A percentile compares a stretch with the other conserved stretches of the same genome.
Evolutionary conservation across 78 protist genomes (phyloP).

Genomic region (Guillardia theta): DNA sequence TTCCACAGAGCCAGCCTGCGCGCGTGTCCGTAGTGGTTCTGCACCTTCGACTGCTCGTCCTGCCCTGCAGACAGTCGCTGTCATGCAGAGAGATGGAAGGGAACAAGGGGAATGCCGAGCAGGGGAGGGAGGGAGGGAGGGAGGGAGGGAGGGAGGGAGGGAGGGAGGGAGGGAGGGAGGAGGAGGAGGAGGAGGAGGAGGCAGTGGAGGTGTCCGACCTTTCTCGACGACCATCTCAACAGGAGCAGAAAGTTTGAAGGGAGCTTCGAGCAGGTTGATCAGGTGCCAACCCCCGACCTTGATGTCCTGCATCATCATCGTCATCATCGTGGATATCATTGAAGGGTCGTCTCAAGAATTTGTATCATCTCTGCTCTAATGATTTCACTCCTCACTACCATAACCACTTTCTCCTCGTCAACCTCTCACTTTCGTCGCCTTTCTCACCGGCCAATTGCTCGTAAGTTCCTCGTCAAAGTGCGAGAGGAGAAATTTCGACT

Average conservation of each 20-base stretch:
- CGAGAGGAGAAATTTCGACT: not conserved
- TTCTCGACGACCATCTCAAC: not conserved
- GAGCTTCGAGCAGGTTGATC: not conserved
- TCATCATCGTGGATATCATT: too few relatives aligned
- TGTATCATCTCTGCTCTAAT: too few relatives aligned
- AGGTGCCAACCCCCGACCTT: not conserved
- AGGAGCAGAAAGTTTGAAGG: not conserved
- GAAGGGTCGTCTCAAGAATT: too few relatives aligned
- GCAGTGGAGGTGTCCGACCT: not conserved
- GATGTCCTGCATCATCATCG: too few relatives aligned
- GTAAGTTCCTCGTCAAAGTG: not conserved
- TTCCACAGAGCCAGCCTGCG: not conserved
- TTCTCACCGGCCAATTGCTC: not conserved
- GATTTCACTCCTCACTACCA: too few relatives aligned
- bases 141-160: not conserved
- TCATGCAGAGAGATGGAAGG: not conserved
- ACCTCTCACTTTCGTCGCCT: too few relatives aligned
- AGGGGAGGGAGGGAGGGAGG: not conserved
- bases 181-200: not conserved
- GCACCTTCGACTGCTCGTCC: too few relatives aligned
- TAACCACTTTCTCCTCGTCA: too few relatives aligned
- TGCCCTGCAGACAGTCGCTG: not conserved
- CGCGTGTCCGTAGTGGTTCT: not conserved
- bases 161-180: not conserved
- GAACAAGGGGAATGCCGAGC: not conserved